These are phyloP conservation scores for Lactuca saligna DNA, from an alignment of 129 eudicot species.

Conservation along the genomic window DNA sequence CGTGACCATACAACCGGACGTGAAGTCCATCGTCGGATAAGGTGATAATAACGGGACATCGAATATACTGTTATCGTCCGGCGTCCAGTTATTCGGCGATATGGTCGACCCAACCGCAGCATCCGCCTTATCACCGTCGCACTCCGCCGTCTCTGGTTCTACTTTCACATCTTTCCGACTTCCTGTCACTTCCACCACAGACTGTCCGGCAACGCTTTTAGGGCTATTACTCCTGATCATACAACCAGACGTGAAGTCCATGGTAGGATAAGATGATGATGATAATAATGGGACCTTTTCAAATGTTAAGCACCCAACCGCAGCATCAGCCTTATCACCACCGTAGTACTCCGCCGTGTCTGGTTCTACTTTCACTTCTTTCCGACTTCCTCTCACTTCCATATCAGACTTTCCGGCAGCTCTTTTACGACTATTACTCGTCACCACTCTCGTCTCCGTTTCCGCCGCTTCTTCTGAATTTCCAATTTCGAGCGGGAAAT, in stretches of 20 bases:
- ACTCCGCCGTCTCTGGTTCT: conserved; percentile 20
- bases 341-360: background rate
- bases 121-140: conserved; percentile 13
- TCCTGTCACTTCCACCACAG: conserved; percentile 13
- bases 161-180: conserved; percentile 27
- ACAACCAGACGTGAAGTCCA: conserved; percentile 26
- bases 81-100: conserved; percentile 7
- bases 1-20: conserved; percentile 30
- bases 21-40: conserved; percentile 25
- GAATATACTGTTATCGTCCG: conserved; percentile 18
- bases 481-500: conserved; percentile 54
- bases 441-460: conserved; percentile 20
- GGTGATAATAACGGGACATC: conserved; percentile 17
- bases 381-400: conserved; percentile 18
- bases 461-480: conserved; percentile 17
- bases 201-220: conserved; percentile 28
- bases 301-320: conserved; percentile 2
- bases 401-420: conserved; percentile 31
- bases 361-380: conserved; percentile 24
- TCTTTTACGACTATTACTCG: conserved; percentile 28
- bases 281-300: conserved; percentile 14
- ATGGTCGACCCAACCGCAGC: background rate
- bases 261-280: conserved; percentile 20
- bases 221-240: conserved; percentile 32
- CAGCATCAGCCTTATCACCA: conserved; percentile 7